Evolutionary conservation across 306 rosid species (phyloP).

Genomic region (Pyrus communis): DNA sequence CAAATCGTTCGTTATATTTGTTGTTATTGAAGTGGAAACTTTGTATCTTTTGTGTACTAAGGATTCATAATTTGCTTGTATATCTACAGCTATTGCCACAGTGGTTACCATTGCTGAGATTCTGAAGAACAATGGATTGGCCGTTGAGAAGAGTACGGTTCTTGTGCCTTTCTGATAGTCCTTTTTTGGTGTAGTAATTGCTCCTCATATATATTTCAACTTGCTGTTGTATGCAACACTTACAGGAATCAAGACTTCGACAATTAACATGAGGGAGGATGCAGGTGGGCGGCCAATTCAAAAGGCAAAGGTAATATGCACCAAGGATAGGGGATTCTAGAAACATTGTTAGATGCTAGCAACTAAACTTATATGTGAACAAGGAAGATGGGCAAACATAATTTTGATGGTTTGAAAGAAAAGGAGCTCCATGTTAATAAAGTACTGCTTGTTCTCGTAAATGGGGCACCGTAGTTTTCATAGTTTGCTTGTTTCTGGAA

Average conservation of each 20-base stretch:
- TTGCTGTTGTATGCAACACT: background rate
- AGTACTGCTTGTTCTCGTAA: background rate
- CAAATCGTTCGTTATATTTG: background rate
- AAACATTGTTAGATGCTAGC: background rate
- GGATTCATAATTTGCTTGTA: background rate
- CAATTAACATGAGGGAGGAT: slow-evolving; percentile 68
- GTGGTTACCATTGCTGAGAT: slow-evolving; percentile 80
- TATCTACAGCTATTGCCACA: slow-evolving; percentile 62
- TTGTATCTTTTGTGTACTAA: background rate
- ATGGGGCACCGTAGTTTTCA: background rate
- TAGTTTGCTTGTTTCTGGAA: background rate
- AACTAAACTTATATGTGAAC: background rate
- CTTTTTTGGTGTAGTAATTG: background rate
- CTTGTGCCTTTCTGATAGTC: background rate
- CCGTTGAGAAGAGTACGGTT: slow-evolving; percentile 65
- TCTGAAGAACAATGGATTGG: slow-evolving; percentile 69
- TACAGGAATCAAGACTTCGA: slow-evolving; percentile 58
- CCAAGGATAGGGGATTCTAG: background rate
- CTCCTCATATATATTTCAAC: background rate
- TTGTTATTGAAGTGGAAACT: background rate
- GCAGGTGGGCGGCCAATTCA: slow-evolving; percentile 61
- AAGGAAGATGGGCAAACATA: background rate
- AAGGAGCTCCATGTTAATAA: background rate
- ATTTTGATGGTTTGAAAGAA: background rate
- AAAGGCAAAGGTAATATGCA: slow-evolving; percentile 50